These are phyloP conservation scores for Phytophthora colocasiae DNA, from an alignment of 352 stramenopile species.

Conservation along the genomic window DNA sequence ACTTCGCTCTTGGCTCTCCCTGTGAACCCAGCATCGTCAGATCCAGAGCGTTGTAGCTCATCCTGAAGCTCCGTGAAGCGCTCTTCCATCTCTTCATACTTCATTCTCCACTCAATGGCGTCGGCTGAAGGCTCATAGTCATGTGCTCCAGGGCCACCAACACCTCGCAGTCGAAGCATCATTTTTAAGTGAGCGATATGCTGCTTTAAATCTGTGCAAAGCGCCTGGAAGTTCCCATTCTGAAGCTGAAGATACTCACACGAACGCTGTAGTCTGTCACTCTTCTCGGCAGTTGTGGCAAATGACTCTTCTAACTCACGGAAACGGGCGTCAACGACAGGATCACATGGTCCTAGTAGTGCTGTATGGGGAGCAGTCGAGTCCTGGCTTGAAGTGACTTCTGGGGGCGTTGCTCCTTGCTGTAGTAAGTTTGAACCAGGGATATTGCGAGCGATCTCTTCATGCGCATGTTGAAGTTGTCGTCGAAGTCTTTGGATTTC, in stretches of 20 bases:
- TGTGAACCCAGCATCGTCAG: conserved; percentile 8
- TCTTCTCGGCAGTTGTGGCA: conserved; percentile 65
- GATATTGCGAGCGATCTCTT: conserved; percentile 36
- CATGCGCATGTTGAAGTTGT: conserved; percentile 64
- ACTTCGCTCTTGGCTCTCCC: conserved; percentile 42
- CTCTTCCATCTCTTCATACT: conserved; percentile 84
- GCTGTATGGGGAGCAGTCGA: conserved; percentile 2
- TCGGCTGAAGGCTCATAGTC: conserved; percentile 75
- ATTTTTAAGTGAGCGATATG: conserved; percentile 67
- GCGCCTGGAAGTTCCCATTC: conserved; percentile 57
- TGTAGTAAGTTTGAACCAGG: conserved; percentile 25
- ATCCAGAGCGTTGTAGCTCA: conserved; percentile 36
- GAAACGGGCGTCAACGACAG: conserved; percentile 50
- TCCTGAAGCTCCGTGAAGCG: conserved; percentile 61
- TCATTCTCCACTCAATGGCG: conserved; percentile 85
- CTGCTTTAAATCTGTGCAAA: conserved; percentile 68
- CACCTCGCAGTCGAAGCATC: conserved; percentile 51
- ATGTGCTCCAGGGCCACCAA: conserved; percentile 27
- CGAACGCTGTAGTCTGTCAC: conserved; percentile 55
- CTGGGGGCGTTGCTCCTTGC: conserved; percentile 12
- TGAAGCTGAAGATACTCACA: conserved; percentile 64
- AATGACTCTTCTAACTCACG: conserved; percentile 74
- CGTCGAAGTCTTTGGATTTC: conserved; percentile 68
- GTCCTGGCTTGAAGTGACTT: conserved; percentile 25
- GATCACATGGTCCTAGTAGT: conserved; percentile 35